These are phyloP conservation scores for Cercophora sp. DNA, from an alignment of 495 filamentous ascomycete species.

Conservation along the genomic window DNA sequence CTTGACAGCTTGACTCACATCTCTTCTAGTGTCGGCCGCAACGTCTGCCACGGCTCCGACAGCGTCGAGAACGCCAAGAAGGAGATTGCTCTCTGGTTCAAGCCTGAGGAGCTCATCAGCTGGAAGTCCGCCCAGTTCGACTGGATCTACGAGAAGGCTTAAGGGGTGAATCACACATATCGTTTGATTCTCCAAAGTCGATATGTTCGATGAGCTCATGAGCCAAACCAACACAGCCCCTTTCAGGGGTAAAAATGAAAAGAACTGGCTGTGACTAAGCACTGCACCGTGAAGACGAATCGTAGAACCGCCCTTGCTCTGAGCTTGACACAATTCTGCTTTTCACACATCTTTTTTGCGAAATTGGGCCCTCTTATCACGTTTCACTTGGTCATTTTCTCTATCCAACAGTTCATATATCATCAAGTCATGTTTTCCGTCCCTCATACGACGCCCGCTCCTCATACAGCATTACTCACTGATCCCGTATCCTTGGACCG, in stretches of 20 bases:
- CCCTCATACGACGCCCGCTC: not conserved
- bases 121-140: conserved; percentile 75
- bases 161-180: too few species aligned
- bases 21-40: conserved; percentile 87
- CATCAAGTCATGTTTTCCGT: not conserved
- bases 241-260: too few species aligned
- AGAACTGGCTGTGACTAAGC: too few species aligned
- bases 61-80: conserved; percentile 97
- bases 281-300: too few species aligned
- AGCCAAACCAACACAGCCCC: too few species aligned
- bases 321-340: too few species aligned
- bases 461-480: conserved; percentile 17
- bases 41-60: conserved; percentile 99
- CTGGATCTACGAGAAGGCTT: conserved; percentile 83
- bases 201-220: too few species aligned
- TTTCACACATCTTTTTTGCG: too few species aligned
- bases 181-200: too few species aligned
- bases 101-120: conserved; percentile 69
- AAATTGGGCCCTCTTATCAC: not conserved
- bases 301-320: too few species aligned
- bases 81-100: conserved; percentile 99
- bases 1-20: not conserved
- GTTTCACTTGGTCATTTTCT: not conserved
- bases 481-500: conserved; percentile 12
- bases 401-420: not conserved